Evolutionary conservation across 2,329 filamentous ascomycete species (phyloP).

Genomic region (Fusarium irregulare): DNA sequence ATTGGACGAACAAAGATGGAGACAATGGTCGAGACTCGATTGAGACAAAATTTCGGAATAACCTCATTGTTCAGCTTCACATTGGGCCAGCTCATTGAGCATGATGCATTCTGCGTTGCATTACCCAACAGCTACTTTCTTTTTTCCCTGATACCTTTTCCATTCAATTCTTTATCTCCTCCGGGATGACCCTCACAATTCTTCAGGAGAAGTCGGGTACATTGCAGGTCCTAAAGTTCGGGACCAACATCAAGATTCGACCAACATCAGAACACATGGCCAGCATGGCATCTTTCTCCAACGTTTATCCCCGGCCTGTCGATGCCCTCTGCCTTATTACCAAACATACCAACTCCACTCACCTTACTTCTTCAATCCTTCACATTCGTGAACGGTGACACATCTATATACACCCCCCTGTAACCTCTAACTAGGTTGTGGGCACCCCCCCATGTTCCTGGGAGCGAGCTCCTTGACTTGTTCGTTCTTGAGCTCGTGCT

Average conservation of each 20-base stretch:
- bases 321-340: conserved; percentile 46
- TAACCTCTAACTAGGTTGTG: neutral
- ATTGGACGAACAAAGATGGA: conserved; percentile 15
- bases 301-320: conserved; percentile 40
- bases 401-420: conserved; percentile 28
- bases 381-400: conserved; percentile 7
- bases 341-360: conserved; percentile 43
- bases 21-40: conserved; percentile 20
- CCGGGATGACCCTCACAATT: conserved; percentile 4
- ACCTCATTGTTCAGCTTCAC: conserved; percentile 27
- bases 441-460: conserved; percentile 28
- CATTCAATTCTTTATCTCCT: neutral
- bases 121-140: conserved; percentile 27
- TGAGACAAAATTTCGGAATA: conserved; percentile 29
- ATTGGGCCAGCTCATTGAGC: conserved; percentile 30
- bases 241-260: conserved; percentile 12
- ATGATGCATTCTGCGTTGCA: conserved; percentile 28
- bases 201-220: conserved; percentile 27
- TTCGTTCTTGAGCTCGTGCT: conserved; percentile 38
- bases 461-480: conserved; percentile 20
- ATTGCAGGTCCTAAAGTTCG: conserved; percentile 25
- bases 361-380: conserved; percentile 34
- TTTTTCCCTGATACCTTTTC: conserved; percentile 16
- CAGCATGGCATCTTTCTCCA: conserved; percentile 26
- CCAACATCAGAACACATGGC: conserved; percentile 20